Evolutionary conservation across 345 rosid genomes (phyloP).

Genomic region (Lumnitzera littorea): DNA sequence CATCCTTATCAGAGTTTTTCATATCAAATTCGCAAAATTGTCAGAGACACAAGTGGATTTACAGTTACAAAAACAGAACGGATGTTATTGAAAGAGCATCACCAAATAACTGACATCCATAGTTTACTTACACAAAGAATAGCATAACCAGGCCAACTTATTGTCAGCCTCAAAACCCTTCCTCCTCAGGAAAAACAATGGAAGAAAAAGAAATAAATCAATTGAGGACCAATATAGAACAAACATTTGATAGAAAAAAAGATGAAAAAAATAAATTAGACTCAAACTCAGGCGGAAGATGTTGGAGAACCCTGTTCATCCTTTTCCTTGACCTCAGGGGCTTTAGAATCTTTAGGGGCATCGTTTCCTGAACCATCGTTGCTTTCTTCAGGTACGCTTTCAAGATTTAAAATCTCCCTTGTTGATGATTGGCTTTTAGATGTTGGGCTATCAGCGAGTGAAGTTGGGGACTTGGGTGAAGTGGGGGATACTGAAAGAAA

Average conservation of each 20-base stretch:
- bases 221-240: background rate
- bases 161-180: constrained; percentile 2
- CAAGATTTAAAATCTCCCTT: constrained; percentile 22
- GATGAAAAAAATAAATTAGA: background rate
- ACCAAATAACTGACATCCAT: background rate
- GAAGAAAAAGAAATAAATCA: constrained; percentile 4
- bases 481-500: constrained; percentile 48
- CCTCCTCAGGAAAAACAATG: constrained; percentile 6
- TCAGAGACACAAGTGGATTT: constrained; percentile 1
- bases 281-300: constrained; percentile 12
- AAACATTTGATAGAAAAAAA: background rate
- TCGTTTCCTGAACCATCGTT: constrained; percentile 14
- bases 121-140: constrained; percentile 10
- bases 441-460: constrained; percentile 26
- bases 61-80: constrained; percentile 3
- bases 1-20: no score
- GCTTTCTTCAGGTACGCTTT: constrained; percentile 10
- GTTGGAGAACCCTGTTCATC: constrained; percentile 15
- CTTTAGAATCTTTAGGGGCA: constrained; percentile 5
- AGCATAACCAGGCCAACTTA: constrained; percentile 8
- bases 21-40: background rate
- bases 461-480: constrained; percentile 45
- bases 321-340: constrained; percentile 10
- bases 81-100: constrained; percentile 9
- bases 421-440: constrained; percentile 13